Evolutionary conservation across 345 rosid species (phyloP).

Genomic region (Moringa oleifera): DNA sequence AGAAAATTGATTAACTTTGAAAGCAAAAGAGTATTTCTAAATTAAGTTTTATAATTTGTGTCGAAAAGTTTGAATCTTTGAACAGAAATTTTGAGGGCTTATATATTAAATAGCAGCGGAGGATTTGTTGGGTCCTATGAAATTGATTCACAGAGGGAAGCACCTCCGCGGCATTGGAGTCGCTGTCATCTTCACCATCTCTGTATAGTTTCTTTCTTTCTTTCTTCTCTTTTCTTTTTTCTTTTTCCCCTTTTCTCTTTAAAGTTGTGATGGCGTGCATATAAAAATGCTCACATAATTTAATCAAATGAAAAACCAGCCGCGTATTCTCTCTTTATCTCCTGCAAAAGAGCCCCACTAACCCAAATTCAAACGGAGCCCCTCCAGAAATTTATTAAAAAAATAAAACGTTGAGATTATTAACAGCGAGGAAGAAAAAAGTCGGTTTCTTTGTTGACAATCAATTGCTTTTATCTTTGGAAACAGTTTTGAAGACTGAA

Average conservation of each 20-base stretch:
- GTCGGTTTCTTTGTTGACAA: too few species aligned
- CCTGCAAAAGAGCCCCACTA: neutral
- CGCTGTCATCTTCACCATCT: conserved; percentile 14
- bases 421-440: neutral
- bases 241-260: too few species aligned
- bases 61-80: too few species aligned
- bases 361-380: neutral
- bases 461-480: neutral
- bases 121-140: too few species aligned
- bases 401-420: neutral
- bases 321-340: conserved; percentile 2
- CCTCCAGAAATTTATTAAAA: neutral
- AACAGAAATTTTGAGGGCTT: too few species aligned
- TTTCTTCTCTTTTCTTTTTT: neutral
- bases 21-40: too few species aligned
- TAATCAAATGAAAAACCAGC: neutral
- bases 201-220: neutral
- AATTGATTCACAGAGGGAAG: conserved; percentile 2
- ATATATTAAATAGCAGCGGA: too few species aligned
- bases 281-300: too few species aligned
- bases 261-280: too few species aligned
- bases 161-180: conserved; percentile 29
- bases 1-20: too few species aligned
- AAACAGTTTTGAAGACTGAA: neutral
- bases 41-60: too few species aligned